Percentiles rank a stretch among this genome's conserved stretches.
Evolutionary conservation across 2,329 filamentous ascomycete genomes (phyloP).

Genomic region (Exophiala oligosperma): DNA sequence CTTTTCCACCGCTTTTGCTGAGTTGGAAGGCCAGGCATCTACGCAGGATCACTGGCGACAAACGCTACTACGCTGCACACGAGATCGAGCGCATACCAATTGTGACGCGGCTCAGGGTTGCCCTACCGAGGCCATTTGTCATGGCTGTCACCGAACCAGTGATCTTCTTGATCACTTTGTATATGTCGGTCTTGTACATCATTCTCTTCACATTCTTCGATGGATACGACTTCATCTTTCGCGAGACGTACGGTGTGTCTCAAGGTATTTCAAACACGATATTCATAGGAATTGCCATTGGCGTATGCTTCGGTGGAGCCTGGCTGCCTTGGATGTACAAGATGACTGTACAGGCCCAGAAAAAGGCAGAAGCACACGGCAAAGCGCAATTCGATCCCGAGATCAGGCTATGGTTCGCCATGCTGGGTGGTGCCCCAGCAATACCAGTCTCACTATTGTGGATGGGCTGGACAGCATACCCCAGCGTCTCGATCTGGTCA

Average conservation of each 20-base stretch:
- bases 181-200: conserved; percentile 35
- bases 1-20: conserved; percentile 49
- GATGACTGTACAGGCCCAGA: conserved; percentile 45
- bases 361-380: conserved; percentile 41
- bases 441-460: conserved; percentile 58
- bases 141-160: conserved; percentile 47
- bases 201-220: conserved; percentile 42
- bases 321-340: conserved; percentile 49
- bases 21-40: conserved; percentile 47
- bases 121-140: conserved; percentile 49
- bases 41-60: conserved; percentile 43
- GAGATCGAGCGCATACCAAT: conserved; percentile 47
- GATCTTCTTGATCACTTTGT: conserved; percentile 32
- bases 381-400: conserved; percentile 50
- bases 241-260: conserved; percentile 48
- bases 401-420: conserved; percentile 55
- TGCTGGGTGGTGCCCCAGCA: conserved; percentile 48
- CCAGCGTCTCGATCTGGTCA: conserved; percentile 52
- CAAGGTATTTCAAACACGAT: conserved; percentile 47
- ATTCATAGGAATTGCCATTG: conserved; percentile 50
- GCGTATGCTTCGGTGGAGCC: conserved; percentile 38
- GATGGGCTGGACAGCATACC: conserved; percentile 57
- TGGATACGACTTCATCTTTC: conserved; percentile 55
- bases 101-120: conserved; percentile 39
- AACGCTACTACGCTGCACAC: conserved; percentile 48